Conservation (phyloP, 2,329 filamentous ascomycete genomes). For the Sarocladiaceae sp. region DNA sequence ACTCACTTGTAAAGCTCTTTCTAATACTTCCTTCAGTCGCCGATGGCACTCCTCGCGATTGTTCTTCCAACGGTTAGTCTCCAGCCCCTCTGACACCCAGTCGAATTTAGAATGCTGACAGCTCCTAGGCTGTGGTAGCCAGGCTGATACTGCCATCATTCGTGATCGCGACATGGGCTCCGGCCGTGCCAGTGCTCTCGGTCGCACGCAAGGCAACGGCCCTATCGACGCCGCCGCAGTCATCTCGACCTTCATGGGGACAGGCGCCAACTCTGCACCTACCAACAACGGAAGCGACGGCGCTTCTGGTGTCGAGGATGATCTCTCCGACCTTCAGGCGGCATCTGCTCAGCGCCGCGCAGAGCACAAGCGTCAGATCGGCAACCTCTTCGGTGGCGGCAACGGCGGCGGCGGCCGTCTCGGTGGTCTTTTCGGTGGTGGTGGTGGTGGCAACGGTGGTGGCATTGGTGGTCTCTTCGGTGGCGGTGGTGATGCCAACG, state of each 20-base stretch:
- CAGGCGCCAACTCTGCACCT: conserved; percentile 23
- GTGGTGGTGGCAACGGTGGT: conserved; percentile 12
- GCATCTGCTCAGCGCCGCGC: conserved; percentile 15
- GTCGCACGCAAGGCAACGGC: conserved; percentile 57
- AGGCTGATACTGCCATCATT: conserved; percentile 69
- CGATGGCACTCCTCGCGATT: conserved; percentile 66
- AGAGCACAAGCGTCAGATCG: conserved; percentile 24
- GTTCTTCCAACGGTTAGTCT: conserved; percentile 54
- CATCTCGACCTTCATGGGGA: conserved; percentile 57
- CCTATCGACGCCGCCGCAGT: conserved; percentile 53
- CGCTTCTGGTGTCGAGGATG: conserved; percentile 39
- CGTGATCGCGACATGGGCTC: conserved; percentile 53
- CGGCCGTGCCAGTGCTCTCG: conserved; percentile 52
- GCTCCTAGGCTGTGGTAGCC: conserved; percentile 51
- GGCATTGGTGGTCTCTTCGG: conserved; percentile 12
- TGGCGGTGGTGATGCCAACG: conserved; percentile 34
- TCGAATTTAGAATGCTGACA: too few species aligned
- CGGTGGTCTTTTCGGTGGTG: conserved; percentile 12
- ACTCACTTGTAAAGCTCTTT: conserved; percentile 5
- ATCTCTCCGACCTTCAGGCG: conserved; percentile 26
- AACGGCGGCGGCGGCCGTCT: not conserved
- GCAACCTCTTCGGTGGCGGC: conserved; percentile 23
- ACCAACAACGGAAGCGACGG: conserved; percentile 33
- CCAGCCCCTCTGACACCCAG: too few species aligned
- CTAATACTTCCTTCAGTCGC: conserved; percentile 35